phyloP scores from a whole-genome alignment of 2,329 filamentous ascomycete species.

The Ophiosphaerella narmari region DNA sequence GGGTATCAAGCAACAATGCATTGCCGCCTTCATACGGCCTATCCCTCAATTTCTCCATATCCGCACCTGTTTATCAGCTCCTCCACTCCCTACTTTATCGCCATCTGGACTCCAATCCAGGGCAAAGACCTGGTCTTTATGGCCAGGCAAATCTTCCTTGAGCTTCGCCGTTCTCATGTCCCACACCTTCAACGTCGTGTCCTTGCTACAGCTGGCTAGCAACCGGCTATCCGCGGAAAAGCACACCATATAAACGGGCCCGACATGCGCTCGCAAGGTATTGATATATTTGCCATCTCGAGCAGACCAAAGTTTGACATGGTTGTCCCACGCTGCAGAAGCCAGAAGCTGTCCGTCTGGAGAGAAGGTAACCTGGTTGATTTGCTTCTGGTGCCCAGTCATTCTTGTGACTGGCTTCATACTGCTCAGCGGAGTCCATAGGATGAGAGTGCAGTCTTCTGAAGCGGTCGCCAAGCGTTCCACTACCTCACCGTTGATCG shows the following conservation, averaged over 20 bases:
- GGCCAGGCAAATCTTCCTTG: conserved; percentile 80
- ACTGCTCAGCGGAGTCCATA: conserved; percentile 81
- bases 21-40: conserved; percentile 7
- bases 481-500: conserved; percentile 72
- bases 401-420: conserved; percentile 86
- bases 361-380: conserved; percentile 94
- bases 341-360: conserved; percentile 88
- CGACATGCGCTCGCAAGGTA: conserved; percentile 86
- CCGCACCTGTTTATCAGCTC: conserved; percentile 80
- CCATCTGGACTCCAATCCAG: conserved; percentile 96
- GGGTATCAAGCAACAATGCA: conserved; percentile 18
- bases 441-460: conserved; percentile 94
- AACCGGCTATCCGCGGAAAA: conserved; percentile 93
- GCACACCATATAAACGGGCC: conserved; percentile 87
- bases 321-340: conserved; percentile 90
- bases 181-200: conserved; percentile 95
- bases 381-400: conserved; percentile 93
- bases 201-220: conserved; percentile 84
- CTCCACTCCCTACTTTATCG: conserved; percentile 84
- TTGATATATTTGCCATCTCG: conserved; percentile 78
- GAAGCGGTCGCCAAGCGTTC: conserved; percentile 89
- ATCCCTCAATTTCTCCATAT: conserved; percentile 63
- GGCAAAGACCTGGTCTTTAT: conserved; percentile 91
- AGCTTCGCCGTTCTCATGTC: conserved; percentile 85
- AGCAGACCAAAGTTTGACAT: conserved; percentile 89